Percentiles rank a stretch among this genome's conserved stretches.
phyloP scores from a whole-genome alignment of 1,284 basidiomycete genomes.

The Xerocomus cyaneibrunnescens region DNA sequence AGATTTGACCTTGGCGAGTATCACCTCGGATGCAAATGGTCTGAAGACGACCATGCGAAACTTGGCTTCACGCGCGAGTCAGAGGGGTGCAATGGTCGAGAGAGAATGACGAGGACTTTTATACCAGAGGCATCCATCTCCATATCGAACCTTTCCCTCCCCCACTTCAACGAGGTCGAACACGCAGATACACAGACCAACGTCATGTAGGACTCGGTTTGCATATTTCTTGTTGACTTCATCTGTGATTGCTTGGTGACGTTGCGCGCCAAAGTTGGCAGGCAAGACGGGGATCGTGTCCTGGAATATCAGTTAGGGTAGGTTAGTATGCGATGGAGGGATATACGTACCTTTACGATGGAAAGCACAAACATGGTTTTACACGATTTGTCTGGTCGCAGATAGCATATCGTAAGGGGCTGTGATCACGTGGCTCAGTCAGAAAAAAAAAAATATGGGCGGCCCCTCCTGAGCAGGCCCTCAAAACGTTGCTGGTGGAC shows the following conservation, averaged over 20 bases:
- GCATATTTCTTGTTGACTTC: conserved; percentile 94
- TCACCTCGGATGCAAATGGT: conserved; percentile 88
- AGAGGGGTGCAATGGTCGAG: not conserved
- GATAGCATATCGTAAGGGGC: no score
- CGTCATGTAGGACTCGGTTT: conserved; percentile 89
- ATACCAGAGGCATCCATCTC: conserved; percentile 94
- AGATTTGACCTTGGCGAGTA: conserved; percentile 85
- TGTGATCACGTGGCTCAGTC: conserved; percentile 19
- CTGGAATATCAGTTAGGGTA: conserved; percentile 31
- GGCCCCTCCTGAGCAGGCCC: not conserved
- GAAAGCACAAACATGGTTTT: conserved; percentile 62
- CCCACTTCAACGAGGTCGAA: conserved; percentile 86
- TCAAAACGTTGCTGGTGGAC: not conserved
- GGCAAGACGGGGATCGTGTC: conserved; percentile 82
- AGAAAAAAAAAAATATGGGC: conserved; percentile 1
- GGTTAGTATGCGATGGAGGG: not conserved
- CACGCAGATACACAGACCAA: conserved; percentile 87
- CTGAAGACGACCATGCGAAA: conserved; percentile 91
- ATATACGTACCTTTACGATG: conserved; percentile 48
- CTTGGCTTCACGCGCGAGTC: conserved; percentile 53
- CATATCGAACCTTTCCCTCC: conserved; percentile 92
- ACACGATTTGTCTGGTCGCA: not conserved
- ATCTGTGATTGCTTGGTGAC: conserved; percentile 70
- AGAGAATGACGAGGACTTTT: conserved; percentile 59
- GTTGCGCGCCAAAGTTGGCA: conserved; percentile 67